phyloP scores from a whole-genome alignment of 2,329 filamentous ascomycete genomes.

The Lachnellula subtilissima region DNA sequence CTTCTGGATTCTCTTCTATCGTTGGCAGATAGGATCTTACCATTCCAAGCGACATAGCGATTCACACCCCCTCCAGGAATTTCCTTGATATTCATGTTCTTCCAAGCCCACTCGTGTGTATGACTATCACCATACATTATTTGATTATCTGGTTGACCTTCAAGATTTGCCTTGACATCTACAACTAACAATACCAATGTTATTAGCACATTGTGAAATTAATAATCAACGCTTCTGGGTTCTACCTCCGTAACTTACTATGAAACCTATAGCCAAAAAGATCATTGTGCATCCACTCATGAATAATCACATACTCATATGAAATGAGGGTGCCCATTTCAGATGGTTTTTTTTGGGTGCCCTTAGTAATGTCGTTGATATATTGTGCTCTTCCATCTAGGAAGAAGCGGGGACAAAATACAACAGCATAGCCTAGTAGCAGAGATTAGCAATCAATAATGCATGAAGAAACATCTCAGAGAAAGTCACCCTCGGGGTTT shows the following conservation, averaged over 20 bases:
- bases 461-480: too few species aligned
- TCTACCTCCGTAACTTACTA: background rate
- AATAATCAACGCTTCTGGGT: too few species aligned
- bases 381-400: background rate
- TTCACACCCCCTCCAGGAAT: background rate
- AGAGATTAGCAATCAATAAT: too few species aligned
- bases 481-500: too few species aligned
- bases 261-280: background rate
- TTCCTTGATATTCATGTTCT: too few species aligned
- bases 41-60: background rate
- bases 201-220: background rate
- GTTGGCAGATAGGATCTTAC: background rate
- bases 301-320: background rate
- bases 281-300: background rate
- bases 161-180: background rate
- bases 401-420: too few species aligned
- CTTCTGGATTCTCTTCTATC: too few species aligned
- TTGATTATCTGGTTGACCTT: background rate
- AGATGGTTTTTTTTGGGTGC: background rate
- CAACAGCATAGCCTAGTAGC: too few species aligned
- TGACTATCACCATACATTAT: background rate
- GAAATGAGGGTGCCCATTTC: background rate
- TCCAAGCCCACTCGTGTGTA: background rate
- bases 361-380: background rate
- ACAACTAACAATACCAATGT: background rate